Base-by-base conservation (phyloP, 106 monocot genomes). In the Phalaenopsis equestris region DNA sequence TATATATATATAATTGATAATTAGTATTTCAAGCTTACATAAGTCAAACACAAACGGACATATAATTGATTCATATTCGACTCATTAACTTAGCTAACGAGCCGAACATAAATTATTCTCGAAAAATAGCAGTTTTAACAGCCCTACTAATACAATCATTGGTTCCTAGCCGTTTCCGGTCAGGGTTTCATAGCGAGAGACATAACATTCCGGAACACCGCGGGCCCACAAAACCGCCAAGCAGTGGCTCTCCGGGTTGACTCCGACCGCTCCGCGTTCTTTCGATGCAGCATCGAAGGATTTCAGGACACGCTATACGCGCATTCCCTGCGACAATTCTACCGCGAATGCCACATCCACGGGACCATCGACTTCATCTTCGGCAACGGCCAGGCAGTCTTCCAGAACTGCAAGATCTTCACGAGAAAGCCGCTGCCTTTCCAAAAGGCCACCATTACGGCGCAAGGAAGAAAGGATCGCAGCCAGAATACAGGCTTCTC, bases 331-430 rank as follows among this genome's bases (percentile, higher is more conserved):
- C 89, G 97, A 3, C 97, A 97, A 36, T 94, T 97, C 83, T 97
- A 89, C 87, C 89, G 94, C 2, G 94, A 97, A 47, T 97, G 94
- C 83, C 45, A 85, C 77, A 90, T 97, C 80, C 86, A 88, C 77
- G 94, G 97, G 81, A 97, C 94, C 12, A 72, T 94, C 68, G 98
- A 98, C 88, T 94, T 94, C 86, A 90, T 98, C 42, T 98, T 98
- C 84, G 98, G 98, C 42, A 94, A 98, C 74, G 90, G 85, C 43
- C 84, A 86, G 7, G 88, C 78, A 41, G 92, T 98, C 23, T 42
- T 98, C 61, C 98, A 98, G 78, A 85, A 87, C 81, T 88, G 86
- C 81, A 86, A 89, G 73, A 92, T 98, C 42, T 84, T 88, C 80
- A 67, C 89, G 0, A 43, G 90, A n/a, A 72, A 42, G 52, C 88